phyloP scores from a whole-genome alignment of 2,329 filamentous ascomycete genomes.

The Ilyonectria robusta region DNA sequence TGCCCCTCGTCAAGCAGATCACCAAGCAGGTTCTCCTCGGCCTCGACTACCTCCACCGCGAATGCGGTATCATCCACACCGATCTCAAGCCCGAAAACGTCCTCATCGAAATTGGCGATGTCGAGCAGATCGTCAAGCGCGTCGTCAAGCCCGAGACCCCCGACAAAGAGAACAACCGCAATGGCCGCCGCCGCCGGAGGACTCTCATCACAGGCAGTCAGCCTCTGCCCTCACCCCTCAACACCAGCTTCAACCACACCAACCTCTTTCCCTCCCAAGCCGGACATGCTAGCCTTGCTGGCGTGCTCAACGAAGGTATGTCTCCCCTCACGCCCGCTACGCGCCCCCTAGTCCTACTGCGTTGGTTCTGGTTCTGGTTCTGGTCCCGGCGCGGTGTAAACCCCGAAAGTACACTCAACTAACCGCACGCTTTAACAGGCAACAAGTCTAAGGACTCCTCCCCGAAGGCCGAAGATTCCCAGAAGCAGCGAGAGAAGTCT shows the following conservation, averaged over 20 bases:
- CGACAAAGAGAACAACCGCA: constrained; percentile 91
- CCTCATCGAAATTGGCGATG: constrained; percentile 97
- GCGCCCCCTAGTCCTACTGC: background rate
- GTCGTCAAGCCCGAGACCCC: constrained; percentile 85
- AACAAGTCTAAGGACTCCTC: constrained; percentile 59
- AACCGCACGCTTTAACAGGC: constrained; percentile 42
- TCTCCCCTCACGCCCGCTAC: background rate
- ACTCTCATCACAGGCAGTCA: constrained; percentile 98
- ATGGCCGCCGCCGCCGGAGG: constrained; percentile 88
- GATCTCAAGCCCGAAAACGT: constrained; percentile 99
- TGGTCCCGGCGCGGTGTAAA: background rate
- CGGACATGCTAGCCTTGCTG: constrained; percentile 83
- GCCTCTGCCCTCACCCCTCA: constrained; percentile 93
- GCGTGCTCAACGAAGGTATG: constrained; percentile 86
- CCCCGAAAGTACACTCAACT: constrained; percentile 16
- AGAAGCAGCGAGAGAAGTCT: constrained; percentile 92
- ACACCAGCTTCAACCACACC: constrained; percentile 87
- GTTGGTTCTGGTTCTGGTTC: background rate
- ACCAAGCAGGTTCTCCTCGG: constrained; percentile 97
- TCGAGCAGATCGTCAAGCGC: constrained; percentile 97
- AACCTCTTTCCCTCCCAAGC: constrained; percentile 77
- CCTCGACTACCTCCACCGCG: constrained; percentile 94
- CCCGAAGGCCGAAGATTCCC: constrained; percentile 73
- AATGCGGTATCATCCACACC: constrained; percentile 99
- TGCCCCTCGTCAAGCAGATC: constrained; percentile 97